Base-by-base conservation (phyloP, 1,284 basidiomycete species). In the Mycosarcoma mackinlayi region DNA sequence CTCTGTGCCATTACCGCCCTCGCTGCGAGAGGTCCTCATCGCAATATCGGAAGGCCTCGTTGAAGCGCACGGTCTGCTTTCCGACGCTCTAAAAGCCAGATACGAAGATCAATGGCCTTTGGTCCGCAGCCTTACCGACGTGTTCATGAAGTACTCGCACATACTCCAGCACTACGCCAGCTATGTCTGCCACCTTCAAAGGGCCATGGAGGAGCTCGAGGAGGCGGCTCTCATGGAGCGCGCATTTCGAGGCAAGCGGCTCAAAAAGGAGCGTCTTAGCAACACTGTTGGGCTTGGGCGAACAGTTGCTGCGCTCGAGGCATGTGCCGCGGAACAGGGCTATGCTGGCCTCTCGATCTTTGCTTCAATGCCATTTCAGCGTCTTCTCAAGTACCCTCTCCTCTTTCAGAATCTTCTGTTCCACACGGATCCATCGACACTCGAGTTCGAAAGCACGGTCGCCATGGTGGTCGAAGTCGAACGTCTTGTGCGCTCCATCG, bases 401-500 rank as follows among this genome's bases (percentile, higher is more conserved):
- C 88, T 98, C 37, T 97, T 98, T 85, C 94, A 98, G 84, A 97
- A 97, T 83, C 87, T 97, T 4, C 71, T 79, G 40, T 79, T 76
- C 47, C 77, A 95, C 83, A 96, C 95, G 9, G 95, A 98, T 78
- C 93, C 95, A 1, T 94, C 93, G 70, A 94, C 94, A 2, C 93
- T 91, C 80, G 95, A 98, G 84, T 98, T 97, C 80, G 95, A 98
- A 81, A 92, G 90, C 76, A 96, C 94, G 4, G 86, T 97, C 37
- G 90, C 91, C 78, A 95, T 98, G 92, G 94, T 97, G 0, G 92
- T 94, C 23, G 94, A 97, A 82, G 92, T 98, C 14, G 94, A 98
- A 84, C 89, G 88, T 13, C 94, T 98, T 73, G 94, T 98, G 38
- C 88, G 94, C 45, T 92, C 90, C 56, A 97, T 98, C 61, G 95